Evolutionary conservation across 495 filamentous ascomycete species (phyloP), one percentile per base, ranked within the genome.

Genomic region (Podospora sp.): DNA sequence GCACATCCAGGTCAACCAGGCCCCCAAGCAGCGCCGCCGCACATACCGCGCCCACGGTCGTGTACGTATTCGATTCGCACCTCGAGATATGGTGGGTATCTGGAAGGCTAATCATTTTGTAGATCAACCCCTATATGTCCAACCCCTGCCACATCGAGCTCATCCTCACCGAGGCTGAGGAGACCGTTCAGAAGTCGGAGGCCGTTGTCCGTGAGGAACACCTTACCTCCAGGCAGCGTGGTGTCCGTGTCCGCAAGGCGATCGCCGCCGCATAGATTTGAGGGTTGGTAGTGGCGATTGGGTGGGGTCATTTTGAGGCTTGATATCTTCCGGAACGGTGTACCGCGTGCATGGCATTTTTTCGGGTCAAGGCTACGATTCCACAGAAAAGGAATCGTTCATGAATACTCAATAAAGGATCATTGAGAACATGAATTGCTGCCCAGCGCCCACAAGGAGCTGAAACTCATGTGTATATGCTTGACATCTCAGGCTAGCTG

Each of bases 1-100:
- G 90, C 95, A 96, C 88, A 98, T 99, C 84, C 95, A 98, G 84
- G 96, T 98, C 85, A 98, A 98, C 89, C 95, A 99, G 86, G 95
- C 95, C 68, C 95, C 95, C 75, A 97, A 97, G 89, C 93, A 97
- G 84, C 87, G 95, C 77, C 88, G 95, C 82, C 90, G 95, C 76
- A 99, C 95, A 76, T 99, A 98, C 89, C 93, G 95, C 88, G 96
- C 96, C 68, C 95, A 99, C 86, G 95, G 95, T 88, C 91, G 94
- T 87, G 95, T 99, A 96, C 76, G 95, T 91, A 3, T 33, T 33
- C 3, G 8, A 33, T 8, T 33, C 52, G 55, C 49, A 4, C 49
- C 6, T 35, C 24, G 2, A 67, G 25, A 69, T 55, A 63, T 57
- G 69, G 26, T 49, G 33, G 61, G 62, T 52, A 52, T 61, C 6